Conservation (phyloP, 352 stramenopile genomes). For the Pelagophyceae sp. region DNA sequence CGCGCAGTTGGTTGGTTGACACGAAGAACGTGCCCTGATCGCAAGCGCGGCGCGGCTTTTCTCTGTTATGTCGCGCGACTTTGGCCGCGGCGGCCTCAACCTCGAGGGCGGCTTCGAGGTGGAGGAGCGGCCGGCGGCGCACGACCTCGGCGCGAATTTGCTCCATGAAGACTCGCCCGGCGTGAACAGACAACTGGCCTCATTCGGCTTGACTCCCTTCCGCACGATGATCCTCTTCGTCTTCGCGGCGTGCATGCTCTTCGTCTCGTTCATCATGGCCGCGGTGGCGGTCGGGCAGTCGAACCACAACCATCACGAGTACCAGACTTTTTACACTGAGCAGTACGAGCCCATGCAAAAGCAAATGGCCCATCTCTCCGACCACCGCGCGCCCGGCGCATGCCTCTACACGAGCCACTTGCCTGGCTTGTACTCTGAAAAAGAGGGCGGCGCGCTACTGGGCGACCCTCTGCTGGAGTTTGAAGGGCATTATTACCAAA, state of each 20-base stretch:
- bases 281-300: not conserved
- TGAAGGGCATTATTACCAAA: slow-evolving; percentile 16
- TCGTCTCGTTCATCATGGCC: slow-evolving; percentile 8
- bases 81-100: too few relatives aligned
- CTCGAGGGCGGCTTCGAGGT: not conserved
- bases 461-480: not conserved
- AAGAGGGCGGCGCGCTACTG: not conserved
- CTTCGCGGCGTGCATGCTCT: too few relatives aligned
- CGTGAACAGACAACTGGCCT: too few relatives aligned
- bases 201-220: too few relatives aligned
- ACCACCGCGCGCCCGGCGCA: not conserved
- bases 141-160: not conserved
- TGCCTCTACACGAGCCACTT: slow-evolving; percentile 5
- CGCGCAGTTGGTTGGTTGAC: too few relatives aligned
- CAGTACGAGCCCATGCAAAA: not conserved
- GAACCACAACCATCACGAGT: too few relatives aligned
- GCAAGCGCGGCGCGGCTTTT: too few relatives aligned
- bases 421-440: too few relatives aligned
- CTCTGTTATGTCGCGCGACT: too few relatives aligned
- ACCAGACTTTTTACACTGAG: too few relatives aligned
- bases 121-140: not conserved
- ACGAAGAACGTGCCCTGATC: too few relatives aligned
- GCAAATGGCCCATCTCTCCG: not conserved
- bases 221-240: too few relatives aligned
- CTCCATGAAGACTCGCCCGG: not conserved